These are phyloP conservation scores for Closterium sp. DNA, from an alignment of 139 green algal genomes.

Conservation along the genomic window DNA sequence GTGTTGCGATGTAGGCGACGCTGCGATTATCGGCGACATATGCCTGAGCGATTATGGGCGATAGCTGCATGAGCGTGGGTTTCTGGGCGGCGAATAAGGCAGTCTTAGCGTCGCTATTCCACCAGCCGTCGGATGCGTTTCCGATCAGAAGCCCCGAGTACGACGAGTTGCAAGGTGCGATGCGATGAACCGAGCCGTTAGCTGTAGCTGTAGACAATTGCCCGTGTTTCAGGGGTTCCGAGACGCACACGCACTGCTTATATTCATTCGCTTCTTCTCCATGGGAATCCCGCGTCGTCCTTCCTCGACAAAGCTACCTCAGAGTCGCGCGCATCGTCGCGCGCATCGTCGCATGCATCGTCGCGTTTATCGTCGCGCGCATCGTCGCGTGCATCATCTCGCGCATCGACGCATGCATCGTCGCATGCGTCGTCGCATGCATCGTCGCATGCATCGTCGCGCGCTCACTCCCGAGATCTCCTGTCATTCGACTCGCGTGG, in stretches of 20 bases:
- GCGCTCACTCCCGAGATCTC: background rate
- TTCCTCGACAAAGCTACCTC: background rate
- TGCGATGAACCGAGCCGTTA: background rate
- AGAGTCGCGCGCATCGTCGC: background rate
- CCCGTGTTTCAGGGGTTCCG: no score
- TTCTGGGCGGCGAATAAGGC: conserved; percentile 12
- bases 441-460: background rate
- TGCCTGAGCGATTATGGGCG: background rate
- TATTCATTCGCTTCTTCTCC: no score
- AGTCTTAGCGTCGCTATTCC: conserved; percentile 10
- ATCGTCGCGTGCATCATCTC: background rate
- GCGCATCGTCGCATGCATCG: background rate
- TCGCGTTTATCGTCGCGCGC: background rate
- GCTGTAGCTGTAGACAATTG: no score
- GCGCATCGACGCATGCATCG: background rate
- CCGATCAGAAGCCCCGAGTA: conserved; percentile 11
- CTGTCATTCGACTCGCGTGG: background rate
- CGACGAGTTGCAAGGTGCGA: conserved; percentile 18
- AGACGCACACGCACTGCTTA: no score
- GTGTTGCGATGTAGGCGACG: no score
- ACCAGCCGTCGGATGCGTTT: conserved; percentile 13
- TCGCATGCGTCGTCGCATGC: background rate
- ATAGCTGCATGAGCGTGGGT: background rate
- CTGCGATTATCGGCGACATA: background rate
- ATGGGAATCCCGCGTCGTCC: background rate